Conservation (phyloP, 768 basidiomycete genomes). For the Rhodotorula toruloides region DNA sequence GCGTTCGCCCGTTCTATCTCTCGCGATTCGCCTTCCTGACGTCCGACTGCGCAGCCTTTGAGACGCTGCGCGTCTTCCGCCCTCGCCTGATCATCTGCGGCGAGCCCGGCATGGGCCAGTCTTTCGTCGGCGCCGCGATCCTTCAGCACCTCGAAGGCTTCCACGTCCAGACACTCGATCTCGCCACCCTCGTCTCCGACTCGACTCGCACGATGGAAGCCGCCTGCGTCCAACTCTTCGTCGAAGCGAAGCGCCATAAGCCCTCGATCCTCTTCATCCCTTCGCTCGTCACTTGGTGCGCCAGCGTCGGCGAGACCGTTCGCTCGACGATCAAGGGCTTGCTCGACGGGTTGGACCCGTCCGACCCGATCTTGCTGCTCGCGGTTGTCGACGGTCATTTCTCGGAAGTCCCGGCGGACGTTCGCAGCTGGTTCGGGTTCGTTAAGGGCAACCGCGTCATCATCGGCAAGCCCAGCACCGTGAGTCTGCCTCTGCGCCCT, state of each 20-base stretch:
- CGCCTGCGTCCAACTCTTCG: slow-evolving; percentile 85
- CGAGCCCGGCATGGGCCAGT: slow-evolving; percentile 79
- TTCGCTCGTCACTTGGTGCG: slow-evolving; percentile 76
- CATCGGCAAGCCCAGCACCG: slow-evolving; percentile 54
- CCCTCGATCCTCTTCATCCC: slow-evolving; percentile 95
- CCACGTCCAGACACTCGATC: slow-evolving; percentile 86
- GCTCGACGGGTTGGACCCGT: slow-evolving; percentile 82
- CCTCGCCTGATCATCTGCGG: slow-evolving; percentile 83
- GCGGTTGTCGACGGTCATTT: slow-evolving; percentile 78
- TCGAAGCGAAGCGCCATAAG: slow-evolving; percentile 94
- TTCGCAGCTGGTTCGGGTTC: slow-evolving; percentile 82
- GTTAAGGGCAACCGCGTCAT: slow-evolving; percentile 68
- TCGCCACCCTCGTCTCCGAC: slow-evolving; percentile 81
- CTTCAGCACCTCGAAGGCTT: slow-evolving; percentile 93
- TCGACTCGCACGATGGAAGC: slow-evolving; percentile 72
- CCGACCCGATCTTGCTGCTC: slow-evolving; percentile 87
- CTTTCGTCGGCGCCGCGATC: slow-evolving; percentile 79
- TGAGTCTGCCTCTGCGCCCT: slow-evolving; percentile 32
- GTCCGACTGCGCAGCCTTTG: slow-evolving; percentile 61
- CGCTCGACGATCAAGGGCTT: slow-evolving; percentile 80
- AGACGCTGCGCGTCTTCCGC: slow-evolving; percentile 80
- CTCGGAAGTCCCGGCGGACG: slow-evolving; percentile 67
- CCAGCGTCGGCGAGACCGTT: slow-evolving; percentile 74
- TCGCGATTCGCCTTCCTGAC: background rate
- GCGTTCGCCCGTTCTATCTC: background rate